These are phyloP conservation scores for Talaromyces sp. DNA, from an alignment of 2,329 filamentous ascomycete species.

Conservation along the genomic window DNA sequence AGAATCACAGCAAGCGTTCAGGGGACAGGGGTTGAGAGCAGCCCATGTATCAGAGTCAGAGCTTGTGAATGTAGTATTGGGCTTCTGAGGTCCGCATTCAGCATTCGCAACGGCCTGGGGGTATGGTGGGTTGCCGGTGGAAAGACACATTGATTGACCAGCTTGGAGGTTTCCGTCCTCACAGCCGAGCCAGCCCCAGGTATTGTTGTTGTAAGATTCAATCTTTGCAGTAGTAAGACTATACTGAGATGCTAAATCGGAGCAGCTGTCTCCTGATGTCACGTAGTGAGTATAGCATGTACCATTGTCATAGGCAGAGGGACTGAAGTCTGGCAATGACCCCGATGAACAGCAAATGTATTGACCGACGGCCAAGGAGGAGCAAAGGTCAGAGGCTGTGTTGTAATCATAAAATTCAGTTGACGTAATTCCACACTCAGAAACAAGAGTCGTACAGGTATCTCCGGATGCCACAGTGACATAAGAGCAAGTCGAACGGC, in stretches of 20 bases:
- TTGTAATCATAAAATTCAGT: no score
- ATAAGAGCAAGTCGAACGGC: no score
- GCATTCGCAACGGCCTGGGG: constrained; percentile 43
- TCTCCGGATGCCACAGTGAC: no score
- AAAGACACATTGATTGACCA: constrained; percentile 44
- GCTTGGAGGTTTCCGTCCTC: constrained; percentile 30
- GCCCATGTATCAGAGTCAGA: not conserved
- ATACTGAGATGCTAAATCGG: constrained; percentile 34
- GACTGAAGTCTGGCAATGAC: no score
- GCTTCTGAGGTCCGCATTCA: constrained; percentile 52
- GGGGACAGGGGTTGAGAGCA: constrained; percentile 47
- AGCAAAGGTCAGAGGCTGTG: no score
- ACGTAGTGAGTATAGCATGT: constrained; percentile 43
- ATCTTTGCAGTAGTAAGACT: constrained; percentile 44
- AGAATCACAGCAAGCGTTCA: constrained; percentile 44
- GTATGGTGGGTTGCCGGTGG: constrained; percentile 45
- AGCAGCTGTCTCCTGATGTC: constrained; percentile 39
- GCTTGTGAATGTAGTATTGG: no score
- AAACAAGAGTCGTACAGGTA: no score
- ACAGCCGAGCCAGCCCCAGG: constrained; percentile 52
- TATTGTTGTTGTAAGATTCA: constrained; percentile 44
- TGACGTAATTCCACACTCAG: no score
- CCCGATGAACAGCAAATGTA: no score
- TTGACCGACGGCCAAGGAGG: no score
- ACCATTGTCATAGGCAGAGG: constrained; percentile 27